Evolutionary conservation across 768 basidiomycete genomes (phyloP).

Genomic region (Trametes maxima): DNA sequence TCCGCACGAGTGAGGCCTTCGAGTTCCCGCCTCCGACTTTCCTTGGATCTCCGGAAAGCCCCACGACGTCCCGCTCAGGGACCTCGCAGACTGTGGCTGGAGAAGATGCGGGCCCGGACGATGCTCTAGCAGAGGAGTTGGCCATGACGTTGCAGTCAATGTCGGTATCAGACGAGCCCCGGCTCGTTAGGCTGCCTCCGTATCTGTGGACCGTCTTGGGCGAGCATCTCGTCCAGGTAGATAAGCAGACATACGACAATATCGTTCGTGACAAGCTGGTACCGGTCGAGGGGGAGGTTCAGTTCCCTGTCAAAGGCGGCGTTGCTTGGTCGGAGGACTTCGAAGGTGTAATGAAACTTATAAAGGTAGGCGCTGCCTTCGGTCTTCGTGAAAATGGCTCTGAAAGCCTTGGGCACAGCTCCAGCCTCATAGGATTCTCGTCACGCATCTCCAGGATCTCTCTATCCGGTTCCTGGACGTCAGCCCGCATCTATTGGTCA

Average conservation of each 20-base stretch:
- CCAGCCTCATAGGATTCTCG: constrained; percentile 63
- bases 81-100: not conserved
- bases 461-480: constrained; percentile 74
- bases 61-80: not conserved
- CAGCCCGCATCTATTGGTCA: constrained; percentile 65
- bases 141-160: constrained; percentile 45
- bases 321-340: constrained; percentile 57
- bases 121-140: constrained; percentile 40
- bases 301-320: constrained; percentile 44
- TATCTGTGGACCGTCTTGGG: constrained; percentile 44
- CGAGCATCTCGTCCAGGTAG: constrained; percentile 49
- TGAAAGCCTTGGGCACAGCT: constrained; percentile 40
- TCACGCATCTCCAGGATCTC: constrained; percentile 65
- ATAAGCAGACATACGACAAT: constrained; percentile 48
- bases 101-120: constrained; percentile 15
- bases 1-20: constrained; percentile 60
- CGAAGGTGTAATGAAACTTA: constrained; percentile 50
- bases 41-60: not conserved
- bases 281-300: constrained; percentile 9
- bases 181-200: constrained; percentile 38
- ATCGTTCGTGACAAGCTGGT: constrained; percentile 38
- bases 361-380: constrained; percentile 47
- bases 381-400: not conserved
- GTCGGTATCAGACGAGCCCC: constrained; percentile 42
- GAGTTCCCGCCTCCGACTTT: constrained; percentile 69